phyloP scores from a whole-genome alignment of 1,284 basidiomycete species.

The Grifola frondosa region DNA sequence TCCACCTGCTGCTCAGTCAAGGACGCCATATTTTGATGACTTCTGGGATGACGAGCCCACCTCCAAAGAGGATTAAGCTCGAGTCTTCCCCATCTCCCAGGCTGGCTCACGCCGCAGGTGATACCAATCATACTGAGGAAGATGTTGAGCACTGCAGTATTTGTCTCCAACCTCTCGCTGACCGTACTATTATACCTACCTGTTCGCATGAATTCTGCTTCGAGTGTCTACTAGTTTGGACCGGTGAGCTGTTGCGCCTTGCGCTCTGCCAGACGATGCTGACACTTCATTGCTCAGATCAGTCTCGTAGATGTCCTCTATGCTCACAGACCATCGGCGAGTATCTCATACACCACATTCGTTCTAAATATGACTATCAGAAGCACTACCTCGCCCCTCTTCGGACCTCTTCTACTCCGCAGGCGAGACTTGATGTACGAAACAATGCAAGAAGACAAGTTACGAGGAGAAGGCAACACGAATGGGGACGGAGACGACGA shows the following conservation, averaged over 20 bases:
- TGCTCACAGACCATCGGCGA: constrained; percentile 75
- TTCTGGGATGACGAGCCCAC: constrained; percentile 11
- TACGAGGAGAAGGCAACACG: constrained; percentile 44
- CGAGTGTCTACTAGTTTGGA: constrained; percentile 82
- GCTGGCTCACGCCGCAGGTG: not conserved
- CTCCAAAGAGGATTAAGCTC: constrained; percentile 23
- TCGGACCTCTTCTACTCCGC: constrained; percentile 48
- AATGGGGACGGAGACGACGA: constrained; percentile 49
- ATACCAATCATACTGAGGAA: too few relatives aligned
- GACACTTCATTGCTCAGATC: constrained; percentile 41
- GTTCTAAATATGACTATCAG: constrained; percentile 75
- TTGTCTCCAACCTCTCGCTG: constrained; percentile 74
- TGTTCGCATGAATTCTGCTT: constrained; percentile 92
- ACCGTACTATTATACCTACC: constrained; percentile 74
- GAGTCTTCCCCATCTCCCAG: constrained; percentile 10
- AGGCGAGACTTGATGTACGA: constrained; percentile 30
- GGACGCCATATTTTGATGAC: too few relatives aligned
- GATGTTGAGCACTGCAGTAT: constrained; percentile 60
- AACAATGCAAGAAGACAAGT: constrained; percentile 28
- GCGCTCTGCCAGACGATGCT: constrained; percentile 1
- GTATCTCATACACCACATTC: constrained; percentile 79
- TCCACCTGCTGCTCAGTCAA: too few relatives aligned
- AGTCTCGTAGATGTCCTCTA: constrained; percentile 78
- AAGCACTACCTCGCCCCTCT: constrained; percentile 78
- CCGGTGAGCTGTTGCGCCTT: constrained; percentile 48